phyloP scores from a whole-genome alignment of 176 grass and related monocot species.

The Eragrostis curvula region DNA sequence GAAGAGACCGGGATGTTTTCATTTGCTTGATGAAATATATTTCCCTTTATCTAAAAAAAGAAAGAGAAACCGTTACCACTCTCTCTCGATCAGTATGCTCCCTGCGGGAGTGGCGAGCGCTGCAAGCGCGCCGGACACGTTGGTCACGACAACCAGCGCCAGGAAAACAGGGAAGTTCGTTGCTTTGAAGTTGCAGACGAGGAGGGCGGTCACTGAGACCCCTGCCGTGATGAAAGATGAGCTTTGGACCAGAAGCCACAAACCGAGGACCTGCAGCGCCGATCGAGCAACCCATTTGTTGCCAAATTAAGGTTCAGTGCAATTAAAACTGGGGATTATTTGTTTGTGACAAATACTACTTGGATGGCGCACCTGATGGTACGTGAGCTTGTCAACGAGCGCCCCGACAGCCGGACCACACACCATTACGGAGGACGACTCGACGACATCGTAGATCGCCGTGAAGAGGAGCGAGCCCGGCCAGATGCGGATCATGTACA shows the following conservation, averaged over 20 bases:
- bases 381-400: constrained; percentile 68
- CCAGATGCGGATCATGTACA: constrained; percentile 97
- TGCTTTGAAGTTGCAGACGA: constrained; percentile 51
- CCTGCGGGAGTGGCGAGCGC: constrained; percentile 83
- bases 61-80: constrained; percentile 59
- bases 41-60: no score
- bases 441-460: constrained; percentile 81
- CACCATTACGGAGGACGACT: constrained; percentile 49
- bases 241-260: constrained; percentile 75
- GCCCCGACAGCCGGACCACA: constrained; percentile 71
- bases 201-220: constrained; percentile 56
- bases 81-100: constrained; percentile 88
- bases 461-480: constrained; percentile 79
- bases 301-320: no score
- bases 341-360: no score
- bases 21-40: no score
- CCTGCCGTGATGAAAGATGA: constrained; percentile 76
- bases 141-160: constrained; percentile 62
- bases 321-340: no score
- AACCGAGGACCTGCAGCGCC: constrained; percentile 64
- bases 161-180: constrained; percentile 53
- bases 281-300: no score
- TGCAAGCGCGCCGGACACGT: constrained; percentile 75
- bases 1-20: no score
- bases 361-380: no score